A percentile compares a stretch with the other conserved stretches of the same genome.
phyloP scores from a whole-genome alignment of 2,329 filamentous ascomycete genomes.

The Fusarium proliferatum region DNA sequence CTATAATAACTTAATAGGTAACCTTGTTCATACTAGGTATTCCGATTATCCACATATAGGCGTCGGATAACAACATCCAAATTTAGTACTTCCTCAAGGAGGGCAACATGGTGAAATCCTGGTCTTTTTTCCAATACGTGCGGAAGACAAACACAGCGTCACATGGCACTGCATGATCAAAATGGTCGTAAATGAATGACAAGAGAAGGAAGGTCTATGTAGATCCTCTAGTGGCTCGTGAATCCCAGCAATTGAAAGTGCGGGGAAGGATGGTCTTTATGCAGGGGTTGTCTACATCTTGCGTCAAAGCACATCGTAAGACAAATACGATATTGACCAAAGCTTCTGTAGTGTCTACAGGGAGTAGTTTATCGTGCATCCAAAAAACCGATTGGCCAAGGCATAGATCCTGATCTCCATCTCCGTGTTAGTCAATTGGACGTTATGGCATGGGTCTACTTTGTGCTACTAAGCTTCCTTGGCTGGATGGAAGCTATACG shows the following conservation, averaged over 20 bases:
- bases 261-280: neutral
- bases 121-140: no score
- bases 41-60: no score
- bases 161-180: neutral
- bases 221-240: neutral
- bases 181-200: neutral
- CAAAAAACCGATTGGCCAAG: neutral
- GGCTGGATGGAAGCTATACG: fast-evolving
- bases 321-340: neutral
- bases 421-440: fast-evolving
- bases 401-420: neutral
- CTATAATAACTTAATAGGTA: no score
- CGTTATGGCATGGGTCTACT: fast-evolving
- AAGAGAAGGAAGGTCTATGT: neutral
- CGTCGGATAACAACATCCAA: no score
- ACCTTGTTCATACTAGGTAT: no score
- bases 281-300: no score
- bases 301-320: neutral
- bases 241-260: neutral
- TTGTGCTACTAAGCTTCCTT: neutral
- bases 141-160: no score
- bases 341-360: fast-evolving
- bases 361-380: fast-evolving
- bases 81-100: no score
- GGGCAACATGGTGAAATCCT: no score